phyloP scores from a whole-genome alignment of 148 eudicot species.

The Silene uniflora region DNA sequence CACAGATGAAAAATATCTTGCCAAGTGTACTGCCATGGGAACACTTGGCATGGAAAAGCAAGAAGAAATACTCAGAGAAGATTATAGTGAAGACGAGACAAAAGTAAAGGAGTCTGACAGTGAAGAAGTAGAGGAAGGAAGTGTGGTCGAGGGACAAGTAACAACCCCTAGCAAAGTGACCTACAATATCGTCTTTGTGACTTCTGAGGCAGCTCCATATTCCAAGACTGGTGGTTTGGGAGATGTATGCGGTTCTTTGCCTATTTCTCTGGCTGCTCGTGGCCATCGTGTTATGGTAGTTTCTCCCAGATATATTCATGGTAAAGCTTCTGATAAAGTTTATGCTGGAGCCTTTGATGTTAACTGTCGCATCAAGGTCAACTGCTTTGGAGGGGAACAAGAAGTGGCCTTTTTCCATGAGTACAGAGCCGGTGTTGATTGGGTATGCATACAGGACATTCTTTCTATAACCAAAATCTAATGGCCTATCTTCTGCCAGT shows the following conservation, averaged over 20 bases:
- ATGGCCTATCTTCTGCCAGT: background rate
- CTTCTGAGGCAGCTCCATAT: conserved; percentile 93
- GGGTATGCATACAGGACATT: conserved; percentile 48
- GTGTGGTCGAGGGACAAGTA: conserved; percentile 27
- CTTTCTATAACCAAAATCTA: background rate
- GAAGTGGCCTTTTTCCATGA: conserved; percentile 86
- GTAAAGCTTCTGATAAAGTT: conserved; percentile 59
- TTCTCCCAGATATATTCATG: conserved; percentile 80
- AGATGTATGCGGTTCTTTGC: conserved; percentile 98
- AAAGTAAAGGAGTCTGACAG: conserved; percentile 7
- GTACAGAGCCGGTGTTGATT: conserved; percentile 89
- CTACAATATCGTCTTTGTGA: conserved; percentile 60
- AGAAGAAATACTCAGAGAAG: conserved; percentile 6
- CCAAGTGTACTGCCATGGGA: conserved; percentile 27
- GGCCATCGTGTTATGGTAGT: conserved; percentile 99
- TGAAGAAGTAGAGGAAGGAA: conserved; percentile 22
- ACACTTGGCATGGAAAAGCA: conserved; percentile 14
- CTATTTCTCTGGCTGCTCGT: conserved; percentile 77
- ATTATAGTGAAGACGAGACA: conserved; percentile 18
- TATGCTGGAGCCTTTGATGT: conserved; percentile 53
- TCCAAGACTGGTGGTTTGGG: conserved; percentile 98
- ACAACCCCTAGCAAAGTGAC: conserved; percentile 33
- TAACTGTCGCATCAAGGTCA: conserved; percentile 46
- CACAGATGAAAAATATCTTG: conserved; percentile 34
- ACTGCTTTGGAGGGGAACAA: conserved; percentile 81